Base-by-base conservation (phyloP, 108 stramenopile species). In the Fistulifera pelliculosa region DNA sequence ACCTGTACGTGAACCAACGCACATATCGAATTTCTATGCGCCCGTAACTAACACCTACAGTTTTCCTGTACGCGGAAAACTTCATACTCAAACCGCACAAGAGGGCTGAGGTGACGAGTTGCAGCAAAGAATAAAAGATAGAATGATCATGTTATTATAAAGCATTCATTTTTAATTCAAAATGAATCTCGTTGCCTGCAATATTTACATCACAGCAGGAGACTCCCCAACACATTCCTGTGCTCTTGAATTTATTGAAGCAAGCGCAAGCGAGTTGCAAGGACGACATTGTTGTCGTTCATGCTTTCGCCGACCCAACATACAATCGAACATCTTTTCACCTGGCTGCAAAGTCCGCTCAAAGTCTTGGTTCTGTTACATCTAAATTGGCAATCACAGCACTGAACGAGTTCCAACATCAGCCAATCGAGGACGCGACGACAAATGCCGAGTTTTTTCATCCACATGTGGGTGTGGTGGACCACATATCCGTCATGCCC, bases 271-370 rank as follows among this genome's bases (percentile, higher is more conserved):
- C 66, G 24, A 71, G 66, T 16, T 84, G 80, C 43, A 22, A 21
- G 15, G 49, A 48, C 66, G 5, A 67, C 44, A 16, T 50, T 28
- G 83, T 65, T 18, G 51, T 91, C 16, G 74, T 91, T 31, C 89
- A 87, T 71, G 89, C 89, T 7, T 91, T 65, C 57, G 75, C 83
- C 16, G 83, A 87, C 64, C 60, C 54, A 1, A 68, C 75, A 6
- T 91, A 91, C 60, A 76, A 91, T 61, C 64, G 89, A 75, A 85
- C 89, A 27, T 91, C 89, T 7, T 78, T 91, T 62, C 89, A 91
- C 64, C 49, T 91, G 48, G 85, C 89, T 12, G 88, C 81, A 43
- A 47, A 54, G 13, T 55, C 76, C 0, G 44, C 54, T 0, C 58
- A 66, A 39, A 38, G 49, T 38, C 77, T 91, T 16, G 65, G 74